A percentile compares a stretch with the other conserved stretches of the same genome.
Conservation (phyloP, 1,139 yeast genomes). For the Nematodospora anomalae region DNA sequence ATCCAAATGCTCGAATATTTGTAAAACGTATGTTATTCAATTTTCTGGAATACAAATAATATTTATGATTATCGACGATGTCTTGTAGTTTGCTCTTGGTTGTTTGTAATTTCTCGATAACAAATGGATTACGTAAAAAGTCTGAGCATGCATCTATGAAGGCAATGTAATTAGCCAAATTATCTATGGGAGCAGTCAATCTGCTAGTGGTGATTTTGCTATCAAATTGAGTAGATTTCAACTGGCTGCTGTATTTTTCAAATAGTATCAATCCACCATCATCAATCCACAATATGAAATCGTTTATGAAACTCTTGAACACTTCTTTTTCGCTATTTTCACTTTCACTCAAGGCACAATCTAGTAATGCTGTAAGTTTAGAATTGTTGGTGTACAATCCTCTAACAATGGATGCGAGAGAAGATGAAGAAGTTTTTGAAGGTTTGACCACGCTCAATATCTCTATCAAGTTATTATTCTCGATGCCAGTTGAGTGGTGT, state of each 20-base stretch:
- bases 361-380: conserved; percentile 28
- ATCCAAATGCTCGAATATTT: conserved; percentile 32
- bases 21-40: conserved; percentile 38
- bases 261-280: conserved; percentile 33
- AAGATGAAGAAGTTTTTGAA: conserved; percentile 24
- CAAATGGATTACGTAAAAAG: conserved; percentile 41
- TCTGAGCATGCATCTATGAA: conserved; percentile 27
- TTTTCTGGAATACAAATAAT: conserved; percentile 18
- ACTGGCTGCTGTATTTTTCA: conserved; percentile 27
- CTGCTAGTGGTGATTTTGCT: conserved; percentile 16
- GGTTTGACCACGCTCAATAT: conserved; percentile 40
- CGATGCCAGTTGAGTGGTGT: conserved; percentile 25
- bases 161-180: conserved; percentile 31
- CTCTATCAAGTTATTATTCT: conserved; percentile 35
- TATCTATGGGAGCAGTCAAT: conserved; percentile 34
- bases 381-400: conserved; percentile 45
- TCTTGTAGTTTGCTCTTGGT: conserved; percentile 20
- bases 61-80: conserved; percentile 22
- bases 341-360: conserved; percentile 19
- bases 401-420: conserved; percentile 34
- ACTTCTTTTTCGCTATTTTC: conserved; percentile 23
- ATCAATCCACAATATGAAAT: conserved; percentile 42
- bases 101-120: conserved; percentile 31
- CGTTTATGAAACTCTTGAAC: conserved; percentile 40
- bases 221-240: conserved; percentile 15